Base-by-base conservation (phyloP, 1,139 yeast species). In the Blastobotrys persicus region DNA sequence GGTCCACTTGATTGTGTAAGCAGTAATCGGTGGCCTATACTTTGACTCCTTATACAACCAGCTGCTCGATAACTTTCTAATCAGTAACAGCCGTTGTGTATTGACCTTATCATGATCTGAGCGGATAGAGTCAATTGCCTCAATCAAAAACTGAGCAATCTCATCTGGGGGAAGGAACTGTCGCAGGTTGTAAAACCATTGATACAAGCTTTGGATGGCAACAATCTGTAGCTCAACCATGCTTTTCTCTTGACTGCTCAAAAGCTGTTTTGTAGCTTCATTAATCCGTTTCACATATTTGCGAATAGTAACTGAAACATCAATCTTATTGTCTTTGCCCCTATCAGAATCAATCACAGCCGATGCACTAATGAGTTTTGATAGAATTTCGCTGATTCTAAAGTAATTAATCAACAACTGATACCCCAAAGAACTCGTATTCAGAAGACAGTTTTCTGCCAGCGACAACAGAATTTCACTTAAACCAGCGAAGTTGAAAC, bases 1-100 rank as follows among this genome's bases (percentile, higher is more conserved):
- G 2, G 85, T 72, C 88, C 92, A 82, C 46, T 74, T 74, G 20
- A 85, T 75, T 18, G 85, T 68, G 48, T 74, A 71, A 4, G 76
- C 69, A 31, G 82, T 68, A 59, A 85, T 72, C 12, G 64, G 61
- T 9, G 75, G 71, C 40, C 83, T 69, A 38, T 69, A 67, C 18
- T 59, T 55, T 11, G 75, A 64, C 16, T 66, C 67, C 13, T 71
- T 67, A 44, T 75, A 71, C 45, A 80, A 63, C 60, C 75, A 66
- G 2, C 82, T 71, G 37, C 74, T 74, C 45, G 84, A 75, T 37
- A 85, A 68, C 48, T 85, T 73, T 60, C 81, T 79, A 52, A 83
- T 72, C 55, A 85, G 74, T 45, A 83, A 67, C 52, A 86, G 68
- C 57, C 84, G 81, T 43, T 79, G 74, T 41, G 81, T 72, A 45